Conservation (phyloP, 352 stramenopile genomes). For the Albugo laibachii region DNA sequence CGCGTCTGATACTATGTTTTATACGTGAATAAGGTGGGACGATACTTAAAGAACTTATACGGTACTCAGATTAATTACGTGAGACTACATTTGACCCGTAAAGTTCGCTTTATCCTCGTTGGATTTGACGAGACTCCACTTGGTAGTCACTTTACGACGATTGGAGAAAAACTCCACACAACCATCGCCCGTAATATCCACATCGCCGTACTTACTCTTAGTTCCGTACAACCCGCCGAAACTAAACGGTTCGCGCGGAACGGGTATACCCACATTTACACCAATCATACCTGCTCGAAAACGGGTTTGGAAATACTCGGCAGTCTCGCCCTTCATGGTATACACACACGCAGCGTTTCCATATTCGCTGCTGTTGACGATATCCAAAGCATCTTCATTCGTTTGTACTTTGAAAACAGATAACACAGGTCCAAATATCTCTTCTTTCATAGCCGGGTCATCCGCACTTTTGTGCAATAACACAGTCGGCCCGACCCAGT, state of each 20-base stretch:
- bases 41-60: no score
- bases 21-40: no score
- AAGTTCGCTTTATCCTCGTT: background rate
- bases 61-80: no score
- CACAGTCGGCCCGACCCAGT: conserved; percentile 92
- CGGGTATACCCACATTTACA: conserved; percentile 92
- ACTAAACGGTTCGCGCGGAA: conserved; percentile 89
- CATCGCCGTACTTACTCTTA: conserved; percentile 93
- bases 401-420: conserved; percentile 66
- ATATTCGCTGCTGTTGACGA: conserved; percentile 94
- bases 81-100: no score
- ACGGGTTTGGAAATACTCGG: conserved; percentile 85
- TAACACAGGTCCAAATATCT: conserved; percentile 97
- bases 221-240: conserved; percentile 96
- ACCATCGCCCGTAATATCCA: conserved; percentile 96
- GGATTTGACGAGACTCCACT: conserved; percentile 52
- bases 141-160: conserved; percentile 92
- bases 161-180: conserved; percentile 96
- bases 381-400: conserved; percentile 87
- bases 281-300: conserved; percentile 90
- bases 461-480: conserved; percentile 76
- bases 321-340: conserved; percentile 83
- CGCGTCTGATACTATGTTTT: no score
- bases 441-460: conserved; percentile 83
- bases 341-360: conserved; percentile 95